Evolutionary conservation across 768 basidiomycete species (phyloP).

Genomic region (Auriculariales sp.): DNA sequence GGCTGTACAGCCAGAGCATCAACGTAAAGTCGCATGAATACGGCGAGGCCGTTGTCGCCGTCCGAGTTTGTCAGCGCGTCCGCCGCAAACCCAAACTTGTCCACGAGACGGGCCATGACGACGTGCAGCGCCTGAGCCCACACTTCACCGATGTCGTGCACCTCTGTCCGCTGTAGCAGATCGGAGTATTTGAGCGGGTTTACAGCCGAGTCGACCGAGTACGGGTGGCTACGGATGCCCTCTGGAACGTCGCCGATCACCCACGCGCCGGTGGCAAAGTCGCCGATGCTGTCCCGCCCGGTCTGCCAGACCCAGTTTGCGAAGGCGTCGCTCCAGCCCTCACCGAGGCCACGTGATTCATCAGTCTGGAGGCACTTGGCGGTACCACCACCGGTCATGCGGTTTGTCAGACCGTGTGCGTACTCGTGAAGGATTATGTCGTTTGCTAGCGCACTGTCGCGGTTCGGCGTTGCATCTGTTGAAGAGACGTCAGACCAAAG

Average conservation of each 20-base stretch:
- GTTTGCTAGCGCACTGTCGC: constrained; percentile 52
- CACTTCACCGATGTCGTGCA: too few relatives aligned
- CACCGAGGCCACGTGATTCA: constrained; percentile 54
- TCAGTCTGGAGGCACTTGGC: constrained; percentile 46
- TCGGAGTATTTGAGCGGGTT: constrained; percentile 13
- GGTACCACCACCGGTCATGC: constrained; percentile 38
- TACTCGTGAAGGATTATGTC: constrained; percentile 42
- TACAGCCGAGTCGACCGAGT: constrained; percentile 36
- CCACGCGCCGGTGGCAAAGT: constrained; percentile 32
- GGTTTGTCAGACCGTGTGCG: constrained; percentile 31
- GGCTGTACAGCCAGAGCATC: too few relatives aligned
- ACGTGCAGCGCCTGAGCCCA: too few relatives aligned
- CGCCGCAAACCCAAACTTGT: too few relatives aligned
- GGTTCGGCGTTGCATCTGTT: constrained; percentile 36
- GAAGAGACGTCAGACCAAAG: too few relatives aligned
- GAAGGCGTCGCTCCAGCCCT: constrained; percentile 58
- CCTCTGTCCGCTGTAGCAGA: too few relatives aligned
- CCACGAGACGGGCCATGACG: too few relatives aligned
- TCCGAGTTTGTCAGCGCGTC: too few relatives aligned
- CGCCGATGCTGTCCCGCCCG: constrained; percentile 20
- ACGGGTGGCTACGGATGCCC: constrained; percentile 43
- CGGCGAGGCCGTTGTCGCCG: too few relatives aligned
- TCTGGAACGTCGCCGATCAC: constrained; percentile 29
- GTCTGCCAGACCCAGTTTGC: constrained; percentile 27
- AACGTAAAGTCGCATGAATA: too few relatives aligned